phyloP scores from a whole-genome alignment of 805 yeast species.

The Dipodascopsis uninucleata region DNA sequence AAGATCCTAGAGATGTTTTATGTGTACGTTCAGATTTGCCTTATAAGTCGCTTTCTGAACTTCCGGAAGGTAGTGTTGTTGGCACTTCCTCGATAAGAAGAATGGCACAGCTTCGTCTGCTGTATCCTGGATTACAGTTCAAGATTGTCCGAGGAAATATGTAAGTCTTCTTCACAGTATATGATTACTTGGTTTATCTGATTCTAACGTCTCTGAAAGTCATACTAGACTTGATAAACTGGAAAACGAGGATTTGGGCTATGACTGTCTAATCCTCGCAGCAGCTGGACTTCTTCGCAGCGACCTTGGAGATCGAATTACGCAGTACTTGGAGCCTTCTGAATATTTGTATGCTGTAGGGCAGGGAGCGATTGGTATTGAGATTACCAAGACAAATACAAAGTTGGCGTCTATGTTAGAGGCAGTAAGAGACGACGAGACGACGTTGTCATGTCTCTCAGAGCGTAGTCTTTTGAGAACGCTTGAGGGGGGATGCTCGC shows the following conservation, averaged over 20 bases:
- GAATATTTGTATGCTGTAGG: slow-evolving; percentile 96
- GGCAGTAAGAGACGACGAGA: slow-evolving; percentile 59
- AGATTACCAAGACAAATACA: slow-evolving; percentile 69
- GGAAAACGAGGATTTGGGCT: slow-evolving; percentile 56
- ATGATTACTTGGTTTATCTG: neutral
- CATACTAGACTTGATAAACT: slow-evolving; percentile 78
- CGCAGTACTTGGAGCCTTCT: slow-evolving; percentile 63
- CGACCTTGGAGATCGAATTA: slow-evolving; percentile 70
- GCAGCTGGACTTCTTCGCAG: slow-evolving; percentile 85
- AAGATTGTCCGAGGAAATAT: slow-evolving; percentile 83
- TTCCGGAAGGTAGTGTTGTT: slow-evolving; percentile 81
- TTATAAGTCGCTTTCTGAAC: slow-evolving; percentile 61
- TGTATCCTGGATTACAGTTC: slow-evolving; percentile 71
- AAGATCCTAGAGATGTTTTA: slow-evolving; percentile 81
- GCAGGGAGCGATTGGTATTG: slow-evolving; percentile 97
- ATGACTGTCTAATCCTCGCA: slow-evolving; percentile 77
- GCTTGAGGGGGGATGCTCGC: slow-evolving; percentile 96
- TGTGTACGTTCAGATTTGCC: slow-evolving; percentile 65
- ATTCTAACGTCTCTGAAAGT: slow-evolving; percentile 1
- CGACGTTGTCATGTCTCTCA: slow-evolving; percentile 75
- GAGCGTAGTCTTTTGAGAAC: slow-evolving; percentile 84
- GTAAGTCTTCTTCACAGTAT: slow-evolving; percentile 4
- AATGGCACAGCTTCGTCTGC: slow-evolving; percentile 80
- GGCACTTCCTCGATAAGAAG: slow-evolving; percentile 95
- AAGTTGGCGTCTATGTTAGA: slow-evolving; percentile 56